phyloP scores from a whole-genome alignment of 176 grass and related monocot species.

The Themeda triandra region DNA sequence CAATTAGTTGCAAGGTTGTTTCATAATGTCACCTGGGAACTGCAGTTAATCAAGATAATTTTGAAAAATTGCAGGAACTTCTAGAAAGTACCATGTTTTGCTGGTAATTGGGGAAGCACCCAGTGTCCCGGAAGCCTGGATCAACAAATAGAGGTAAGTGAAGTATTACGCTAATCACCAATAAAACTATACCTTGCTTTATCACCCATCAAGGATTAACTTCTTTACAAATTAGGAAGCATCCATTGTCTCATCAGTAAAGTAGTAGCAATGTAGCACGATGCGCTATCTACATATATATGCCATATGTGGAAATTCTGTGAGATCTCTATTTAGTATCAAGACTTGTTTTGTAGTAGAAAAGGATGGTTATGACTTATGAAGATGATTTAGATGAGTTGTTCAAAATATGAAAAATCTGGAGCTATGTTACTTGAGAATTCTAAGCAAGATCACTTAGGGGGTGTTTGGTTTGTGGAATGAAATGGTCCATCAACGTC shows the following conservation, averaged over 20 bases:
- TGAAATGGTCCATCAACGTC: background rate
- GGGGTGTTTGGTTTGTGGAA: background rate
- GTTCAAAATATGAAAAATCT: constrained; percentile 5
- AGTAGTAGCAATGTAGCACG: background rate
- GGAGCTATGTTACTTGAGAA: background rate
- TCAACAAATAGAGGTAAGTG: background rate
- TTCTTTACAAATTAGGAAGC: background rate
- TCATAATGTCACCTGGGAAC: background rate
- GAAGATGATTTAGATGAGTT: background rate
- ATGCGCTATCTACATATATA: background rate
- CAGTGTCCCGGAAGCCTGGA: background rate
- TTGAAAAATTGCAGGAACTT: background rate
- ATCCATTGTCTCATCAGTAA: background rate
- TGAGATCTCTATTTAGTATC: background rate
- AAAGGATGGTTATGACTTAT: background rate
- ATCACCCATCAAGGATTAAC: background rate
- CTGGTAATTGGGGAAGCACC: background rate
- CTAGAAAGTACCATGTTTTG: background rate
- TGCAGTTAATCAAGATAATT: background rate
- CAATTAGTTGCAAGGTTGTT: background rate
- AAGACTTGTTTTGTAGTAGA: background rate
- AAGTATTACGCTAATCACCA: background rate
- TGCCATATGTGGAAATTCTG: background rate
- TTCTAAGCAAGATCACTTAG: background rate
- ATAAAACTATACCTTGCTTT: background rate